These are phyloP conservation scores for Styphnolobium japonicum DNA, from an alignment of 306 rosid genomes.

Conservation along the genomic window DNA sequence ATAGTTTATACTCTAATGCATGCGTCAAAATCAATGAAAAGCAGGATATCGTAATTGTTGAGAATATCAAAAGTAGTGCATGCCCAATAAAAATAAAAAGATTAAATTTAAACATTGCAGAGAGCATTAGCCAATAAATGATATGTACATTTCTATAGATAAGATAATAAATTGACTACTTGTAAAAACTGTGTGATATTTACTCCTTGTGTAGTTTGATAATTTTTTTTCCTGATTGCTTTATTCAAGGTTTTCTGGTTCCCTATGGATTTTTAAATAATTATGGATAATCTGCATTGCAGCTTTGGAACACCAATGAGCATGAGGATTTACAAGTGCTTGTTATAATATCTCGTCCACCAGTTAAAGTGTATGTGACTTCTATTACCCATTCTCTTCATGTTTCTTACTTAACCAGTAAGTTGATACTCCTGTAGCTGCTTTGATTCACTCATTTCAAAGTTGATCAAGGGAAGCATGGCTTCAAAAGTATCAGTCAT, in stretches of 20 bases:
- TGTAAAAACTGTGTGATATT: neutral
- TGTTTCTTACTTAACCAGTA: neutral
- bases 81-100: neutral
- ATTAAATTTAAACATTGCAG: neutral
- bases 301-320: slow-evolving; percentile 78
- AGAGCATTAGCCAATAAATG: neutral
- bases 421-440: neutral
- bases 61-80: neutral
- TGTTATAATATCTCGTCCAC: slow-evolving; percentile 81
- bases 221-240: neutral
- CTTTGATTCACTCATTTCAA: neutral
- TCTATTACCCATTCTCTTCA: slow-evolving; percentile 25
- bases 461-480: neutral
- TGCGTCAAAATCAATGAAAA: neutral
- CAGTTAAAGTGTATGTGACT: slow-evolving; percentile 74
- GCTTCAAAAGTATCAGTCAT: neutral
- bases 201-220: neutral
- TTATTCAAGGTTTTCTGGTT: neutral
- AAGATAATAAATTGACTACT: neutral
- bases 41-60: neutral
- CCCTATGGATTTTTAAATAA: slow-evolving; percentile 2
- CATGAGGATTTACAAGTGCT: slow-evolving; percentile 82
- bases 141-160: slow-evolving; percentile 3
- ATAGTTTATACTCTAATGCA: neutral
- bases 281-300: slow-evolving; percentile 31